These are phyloP conservation scores for Colletotrichum lini DNA, from an alignment of 2,329 filamentous ascomycete species.

Conservation along the genomic window DNA sequence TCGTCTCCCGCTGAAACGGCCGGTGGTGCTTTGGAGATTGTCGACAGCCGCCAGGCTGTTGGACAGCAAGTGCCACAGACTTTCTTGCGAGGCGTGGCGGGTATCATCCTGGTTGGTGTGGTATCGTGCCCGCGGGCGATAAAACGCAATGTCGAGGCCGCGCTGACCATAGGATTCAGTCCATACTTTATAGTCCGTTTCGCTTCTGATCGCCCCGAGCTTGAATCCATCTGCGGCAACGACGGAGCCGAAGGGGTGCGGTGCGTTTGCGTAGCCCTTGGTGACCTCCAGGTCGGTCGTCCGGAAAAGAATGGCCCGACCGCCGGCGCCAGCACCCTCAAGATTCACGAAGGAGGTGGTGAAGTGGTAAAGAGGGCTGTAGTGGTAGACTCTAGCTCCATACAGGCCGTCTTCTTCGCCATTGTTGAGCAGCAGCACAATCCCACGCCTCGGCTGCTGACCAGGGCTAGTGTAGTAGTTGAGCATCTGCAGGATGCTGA, in stretches of 20 bases:
- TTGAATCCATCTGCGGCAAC: slow-evolving; percentile 89
- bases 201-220: slow-evolving; percentile 81
- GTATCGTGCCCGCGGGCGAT: slow-evolving; percentile 86
- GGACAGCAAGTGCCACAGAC: slow-evolving; percentile 96
- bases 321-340: slow-evolving; percentile 94
- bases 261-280: slow-evolving; percentile 78
- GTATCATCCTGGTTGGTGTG: slow-evolving; percentile 93
- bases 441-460: slow-evolving; percentile 82
- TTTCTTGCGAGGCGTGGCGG: slow-evolving; percentile 78
- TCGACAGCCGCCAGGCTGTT: slow-evolving; percentile 82
- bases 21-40: slow-evolving; percentile 75
- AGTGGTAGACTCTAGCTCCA: slow-evolving; percentile 86
- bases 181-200: slow-evolving; percentile 92
- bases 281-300: slow-evolving; percentile 91
- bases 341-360: slow-evolving; percentile 93
- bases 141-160: slow-evolving; percentile 93
- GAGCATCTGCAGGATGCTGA: slow-evolving; percentile 88
- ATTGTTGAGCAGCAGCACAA: slow-evolving; percentile 93
- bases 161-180: slow-evolving; percentile 80
- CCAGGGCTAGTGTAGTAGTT: slow-evolving; percentile 84
- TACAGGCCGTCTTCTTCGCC: slow-evolving; percentile 95
- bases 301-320: slow-evolving; percentile 88
- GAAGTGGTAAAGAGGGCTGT: slow-evolving; percentile 84
- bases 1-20: slow-evolving; percentile 72
- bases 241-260: slow-evolving; percentile 87